These are phyloP conservation scores for Colletotrichum navitas DNA, from an alignment of 2,329 filamentous ascomycete genomes.

Conservation along the genomic window DNA sequence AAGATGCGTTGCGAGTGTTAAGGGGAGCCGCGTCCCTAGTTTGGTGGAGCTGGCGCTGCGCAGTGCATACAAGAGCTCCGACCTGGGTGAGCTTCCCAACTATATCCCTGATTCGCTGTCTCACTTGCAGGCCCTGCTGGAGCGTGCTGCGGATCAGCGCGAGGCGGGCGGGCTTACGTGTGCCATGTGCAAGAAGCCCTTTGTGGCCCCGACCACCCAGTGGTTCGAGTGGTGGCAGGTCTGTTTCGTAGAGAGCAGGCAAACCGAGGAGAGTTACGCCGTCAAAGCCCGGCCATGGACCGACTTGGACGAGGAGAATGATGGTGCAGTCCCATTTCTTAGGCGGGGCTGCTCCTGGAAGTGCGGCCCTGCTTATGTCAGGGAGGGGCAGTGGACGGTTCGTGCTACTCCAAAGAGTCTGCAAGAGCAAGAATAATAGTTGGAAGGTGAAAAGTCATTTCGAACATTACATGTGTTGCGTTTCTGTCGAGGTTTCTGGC, in stretches of 20 bases:
- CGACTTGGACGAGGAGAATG: constrained; percentile 46
- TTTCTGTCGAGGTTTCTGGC: neutral
- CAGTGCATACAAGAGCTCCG: constrained; percentile 58
- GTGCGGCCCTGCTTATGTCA: constrained; percentile 57
- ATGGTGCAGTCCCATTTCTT: constrained; percentile 60
- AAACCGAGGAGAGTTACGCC: constrained; percentile 8
- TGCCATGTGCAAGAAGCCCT: constrained; percentile 62
- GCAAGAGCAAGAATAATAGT: neutral
- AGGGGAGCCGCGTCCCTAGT: constrained; percentile 58
- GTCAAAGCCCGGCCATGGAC: constrained; percentile 32
- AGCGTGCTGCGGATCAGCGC: constrained; percentile 55
- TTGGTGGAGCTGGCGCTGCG: constrained; percentile 65
- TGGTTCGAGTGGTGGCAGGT: constrained; percentile 74
- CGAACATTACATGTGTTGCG: neutral
- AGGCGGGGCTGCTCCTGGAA: constrained; percentile 64
- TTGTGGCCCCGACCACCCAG: constrained; percentile 65
- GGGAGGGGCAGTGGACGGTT: constrained; percentile 45
- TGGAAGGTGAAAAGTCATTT: neutral
- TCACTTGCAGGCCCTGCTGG: constrained; percentile 57
- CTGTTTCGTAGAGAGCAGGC: constrained; percentile 44
- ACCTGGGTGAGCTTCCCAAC: constrained; percentile 57
- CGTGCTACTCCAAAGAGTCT: constrained; percentile 2
- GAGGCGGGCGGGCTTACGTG: constrained; percentile 65
- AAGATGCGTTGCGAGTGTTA: constrained; percentile 12
- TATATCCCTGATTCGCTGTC: constrained; percentile 58